Percentiles rank a stretch among this genome's conserved stretches.
Conservation (phyloP, 768 basidiomycete genomes). For the Suillus spraguei region DNA sequence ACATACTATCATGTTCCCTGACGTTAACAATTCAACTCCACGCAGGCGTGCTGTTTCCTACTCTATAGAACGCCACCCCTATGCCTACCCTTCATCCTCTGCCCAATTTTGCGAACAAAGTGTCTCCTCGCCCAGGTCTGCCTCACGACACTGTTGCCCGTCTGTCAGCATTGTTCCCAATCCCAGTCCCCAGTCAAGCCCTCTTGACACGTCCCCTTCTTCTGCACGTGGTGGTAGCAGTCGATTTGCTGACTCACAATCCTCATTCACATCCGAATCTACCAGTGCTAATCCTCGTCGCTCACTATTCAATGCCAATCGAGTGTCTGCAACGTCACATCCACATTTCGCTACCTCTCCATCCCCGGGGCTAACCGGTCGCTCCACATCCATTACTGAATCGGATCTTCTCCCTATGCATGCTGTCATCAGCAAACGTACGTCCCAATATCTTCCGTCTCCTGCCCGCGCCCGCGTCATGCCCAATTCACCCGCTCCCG, state of each 20-base stretch:
- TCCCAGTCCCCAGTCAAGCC: conserved; percentile 27
- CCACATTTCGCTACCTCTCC: conserved; percentile 11
- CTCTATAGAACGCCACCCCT: conserved; percentile 13
- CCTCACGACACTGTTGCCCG: conserved; percentile 17
- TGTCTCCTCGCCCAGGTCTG: conserved; percentile 18
- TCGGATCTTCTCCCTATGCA: conserved; percentile 18
- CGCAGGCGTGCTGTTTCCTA: conserved; percentile 22
- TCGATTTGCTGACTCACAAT: conserved; percentile 21
- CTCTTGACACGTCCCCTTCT: conserved; percentile 26
- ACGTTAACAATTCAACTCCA: not conserved
- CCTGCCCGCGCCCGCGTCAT: conserved; percentile 23
- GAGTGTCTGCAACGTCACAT: conserved; percentile 13
- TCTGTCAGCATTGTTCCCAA: conserved; percentile 9
- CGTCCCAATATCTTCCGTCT: not conserved
- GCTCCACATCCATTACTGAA: conserved; percentile 22
- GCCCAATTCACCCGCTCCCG: conserved; percentile 15
- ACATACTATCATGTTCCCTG: too few relatives aligned
- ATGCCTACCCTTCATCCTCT: conserved; percentile 8
- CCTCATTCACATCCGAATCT: conserved; percentile 29
- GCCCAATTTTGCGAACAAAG: conserved; percentile 5
- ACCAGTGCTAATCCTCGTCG: conserved; percentile 14
- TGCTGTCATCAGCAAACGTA: conserved; percentile 7
- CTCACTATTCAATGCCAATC: conserved; percentile 20
- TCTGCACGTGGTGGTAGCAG: conserved; percentile 21
- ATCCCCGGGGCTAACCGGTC: conserved; percentile 15